A percentile compares a stretch with the other conserved stretches of the same genome.
These are phyloP conservation scores for Talaromyces sp. DNA, from an alignment of 2,329 filamentous ascomycete genomes.

Conservation along the genomic window DNA sequence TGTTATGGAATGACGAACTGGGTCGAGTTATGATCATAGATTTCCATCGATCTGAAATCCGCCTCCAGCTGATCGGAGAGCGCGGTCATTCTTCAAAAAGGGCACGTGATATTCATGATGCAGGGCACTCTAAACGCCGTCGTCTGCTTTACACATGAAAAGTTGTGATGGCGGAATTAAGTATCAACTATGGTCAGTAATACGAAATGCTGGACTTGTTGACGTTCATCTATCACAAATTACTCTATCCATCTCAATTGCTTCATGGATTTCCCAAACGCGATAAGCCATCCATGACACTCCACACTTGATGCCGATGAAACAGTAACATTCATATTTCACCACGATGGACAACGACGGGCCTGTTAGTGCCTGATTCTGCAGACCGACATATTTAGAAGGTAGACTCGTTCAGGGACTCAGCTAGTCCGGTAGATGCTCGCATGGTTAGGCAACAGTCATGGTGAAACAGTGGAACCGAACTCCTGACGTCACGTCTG, in stretches of 20 bases:
- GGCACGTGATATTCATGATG: background rate
- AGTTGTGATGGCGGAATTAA: background rate
- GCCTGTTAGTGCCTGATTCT: too few species aligned
- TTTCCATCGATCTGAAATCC: conserved; percentile 21
- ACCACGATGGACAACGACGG: too few species aligned
- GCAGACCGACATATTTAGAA: too few species aligned
- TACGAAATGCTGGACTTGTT: conserved; percentile 3
- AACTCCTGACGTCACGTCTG: too few species aligned
- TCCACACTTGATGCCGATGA: background rate
- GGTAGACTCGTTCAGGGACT: too few species aligned
- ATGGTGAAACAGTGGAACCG: too few species aligned
- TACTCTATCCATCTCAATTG: background rate
- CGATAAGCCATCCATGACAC: background rate
- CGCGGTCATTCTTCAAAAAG: conserved; percentile 6
- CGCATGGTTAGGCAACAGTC: too few species aligned
- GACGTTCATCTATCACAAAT: background rate
- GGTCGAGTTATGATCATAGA: conserved; percentile 24
- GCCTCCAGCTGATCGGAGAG: background rate
- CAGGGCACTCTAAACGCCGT: background rate
- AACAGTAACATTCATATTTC: too few species aligned
- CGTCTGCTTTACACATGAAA: conserved; percentile 11
- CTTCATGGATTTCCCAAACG: background rate
- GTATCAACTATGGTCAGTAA: background rate
- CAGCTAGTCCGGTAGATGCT: too few species aligned
- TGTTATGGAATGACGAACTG: conserved; percentile 25